Evolutionary conservation across 805 yeast genomes (phyloP).

Genomic region (Tanozyma kutaoensis): DNA sequence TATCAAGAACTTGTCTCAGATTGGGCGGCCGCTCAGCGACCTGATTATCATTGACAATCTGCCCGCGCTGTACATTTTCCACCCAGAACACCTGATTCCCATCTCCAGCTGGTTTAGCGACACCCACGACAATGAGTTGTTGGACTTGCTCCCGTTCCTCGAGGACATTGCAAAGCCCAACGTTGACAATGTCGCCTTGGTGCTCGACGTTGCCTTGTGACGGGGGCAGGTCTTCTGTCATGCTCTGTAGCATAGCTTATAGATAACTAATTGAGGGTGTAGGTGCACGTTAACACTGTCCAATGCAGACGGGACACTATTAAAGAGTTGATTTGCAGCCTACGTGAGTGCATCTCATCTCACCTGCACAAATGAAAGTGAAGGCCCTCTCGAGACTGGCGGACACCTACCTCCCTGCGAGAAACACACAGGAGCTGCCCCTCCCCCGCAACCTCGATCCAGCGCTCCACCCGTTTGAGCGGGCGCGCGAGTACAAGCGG

Average conservation of each 20-base stretch:
- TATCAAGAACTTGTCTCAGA: conserved; percentile 84
- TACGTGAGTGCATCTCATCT: too few species aligned
- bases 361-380: too few species aligned
- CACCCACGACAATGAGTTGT: conserved; percentile 88
- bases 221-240: too few species aligned
- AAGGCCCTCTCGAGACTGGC: conserved; percentile 83
- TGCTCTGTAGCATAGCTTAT: too few species aligned
- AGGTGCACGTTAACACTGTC: too few species aligned
- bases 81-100: conserved; percentile 96
- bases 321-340: too few species aligned
- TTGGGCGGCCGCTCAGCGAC: conserved; percentile 83
- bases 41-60: conserved; percentile 90
- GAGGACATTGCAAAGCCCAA: conserved; percentile 63
- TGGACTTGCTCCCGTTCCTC: conserved; percentile 82
- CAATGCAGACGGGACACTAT: too few species aligned
- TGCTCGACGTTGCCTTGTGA: conserved; percentile 60
- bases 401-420: conserved; percentile 85
- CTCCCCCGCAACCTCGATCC: conserved; percentile 86
- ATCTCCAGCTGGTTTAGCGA: conserved; percentile 98
- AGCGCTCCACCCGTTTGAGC: conserved; percentile 89
- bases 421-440: conserved; percentile 79
- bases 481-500: conserved; percentile 92
- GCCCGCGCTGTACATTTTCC: conserved; percentile 96
- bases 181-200: conserved; percentile 77
- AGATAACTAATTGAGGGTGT: too few species aligned